These are phyloP conservation scores for Beauveria scarabaeidicola DNA, from an alignment of 2,329 filamentous ascomycete genomes.

Conservation along the genomic window DNA sequence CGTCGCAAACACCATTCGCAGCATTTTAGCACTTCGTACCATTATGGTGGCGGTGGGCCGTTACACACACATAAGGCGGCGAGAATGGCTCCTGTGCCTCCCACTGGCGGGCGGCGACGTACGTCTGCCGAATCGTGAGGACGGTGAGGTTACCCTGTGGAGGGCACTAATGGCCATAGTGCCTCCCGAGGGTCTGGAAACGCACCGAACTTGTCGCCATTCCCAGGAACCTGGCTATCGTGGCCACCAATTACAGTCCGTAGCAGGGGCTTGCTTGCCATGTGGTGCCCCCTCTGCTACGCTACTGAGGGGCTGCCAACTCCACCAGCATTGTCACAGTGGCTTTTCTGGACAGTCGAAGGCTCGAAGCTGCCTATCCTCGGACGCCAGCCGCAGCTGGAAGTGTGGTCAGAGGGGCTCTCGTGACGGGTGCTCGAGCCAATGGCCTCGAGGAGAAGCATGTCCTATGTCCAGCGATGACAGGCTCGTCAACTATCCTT, in stretches of 20 bases:
- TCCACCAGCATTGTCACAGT: not conserved
- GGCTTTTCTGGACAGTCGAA: not conserved
- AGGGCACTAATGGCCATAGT: slow-evolving; percentile 13
- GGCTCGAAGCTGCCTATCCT: not conserved
- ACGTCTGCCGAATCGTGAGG: slow-evolving; percentile 18
- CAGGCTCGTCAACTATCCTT: not conserved
- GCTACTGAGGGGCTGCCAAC: slow-evolving; percentile 3
- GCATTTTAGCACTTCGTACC: not conserved
- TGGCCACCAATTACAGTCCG: slow-evolving; percentile 12
- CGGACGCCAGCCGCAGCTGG: slow-evolving; percentile 3
- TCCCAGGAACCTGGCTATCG: slow-evolving; percentile 17
- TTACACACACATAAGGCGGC: not conserved
- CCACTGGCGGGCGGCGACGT: slow-evolving; percentile 16
- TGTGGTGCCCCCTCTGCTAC: slow-evolving; percentile 9
- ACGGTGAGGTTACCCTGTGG: slow-evolving; percentile 2
- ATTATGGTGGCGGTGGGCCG: slow-evolving; percentile 7
- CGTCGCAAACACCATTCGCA: not conserved
- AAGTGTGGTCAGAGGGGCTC: slow-evolving; percentile 8
- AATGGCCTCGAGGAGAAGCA: slow-evolving; percentile 1
- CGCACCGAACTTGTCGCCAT: slow-evolving; percentile 19
- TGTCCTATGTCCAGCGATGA: not conserved
- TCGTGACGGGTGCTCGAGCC: slow-evolving; percentile 1
- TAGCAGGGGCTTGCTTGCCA: slow-evolving; percentile 11
- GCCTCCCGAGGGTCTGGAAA: slow-evolving; percentile 28
- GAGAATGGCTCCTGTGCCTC: not conserved